Base-by-base conservation (phyloP, 2,329 filamentous ascomycete species). In the Endocalyx cinctus region DNA sequence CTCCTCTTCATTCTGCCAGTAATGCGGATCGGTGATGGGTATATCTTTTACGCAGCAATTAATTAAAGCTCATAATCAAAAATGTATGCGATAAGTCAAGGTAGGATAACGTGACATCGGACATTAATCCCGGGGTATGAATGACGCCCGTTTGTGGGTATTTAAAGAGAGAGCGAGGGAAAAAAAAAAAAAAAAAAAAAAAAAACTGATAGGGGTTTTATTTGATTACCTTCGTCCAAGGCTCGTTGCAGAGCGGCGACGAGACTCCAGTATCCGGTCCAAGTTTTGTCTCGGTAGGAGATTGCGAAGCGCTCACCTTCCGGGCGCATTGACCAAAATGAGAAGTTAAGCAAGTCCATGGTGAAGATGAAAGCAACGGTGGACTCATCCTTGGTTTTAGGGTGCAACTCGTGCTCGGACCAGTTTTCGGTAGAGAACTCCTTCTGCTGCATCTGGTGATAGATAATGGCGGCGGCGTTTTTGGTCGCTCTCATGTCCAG, bases 331-430 rank as follows among this genome's bases (percentile, higher is more conserved):
- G 87, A 94, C 92, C 92, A 98, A 59, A 98, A 98, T 15, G 83
- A 94, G 56, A 97, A 98, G 57, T 98, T 98, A 31, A 98, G 67
- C 17, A 98, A 61, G 57, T 98, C 92, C 87, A 98, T 94, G 14
- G 86, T 87, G 58, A 98, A 97, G 50, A 98, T 90, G 57, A 98
- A 97, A 43, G 86, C 82, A 15, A 94, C 78, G 0, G 87, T 89
- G 31, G 63, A 72, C 52, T 87, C 84, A 54, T 94, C 82, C 53
- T 87, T 87, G 26, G 75, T 52, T 57, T 89, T 84, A 2, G 92
- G 92, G 52, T 98, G 92, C 25, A 98, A 69, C 55, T 92, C 85
- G 59, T 97, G 88, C 51, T 84, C 74, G 11, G 85, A 78, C 92
- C 92, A 98, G 7, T 79, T 84, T 41, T 84, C 77, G 0, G 86